These are phyloP conservation scores for Pichia sp. DNA, from an alignment of 1,139 yeast genomes.

Conservation along the genomic window DNA sequence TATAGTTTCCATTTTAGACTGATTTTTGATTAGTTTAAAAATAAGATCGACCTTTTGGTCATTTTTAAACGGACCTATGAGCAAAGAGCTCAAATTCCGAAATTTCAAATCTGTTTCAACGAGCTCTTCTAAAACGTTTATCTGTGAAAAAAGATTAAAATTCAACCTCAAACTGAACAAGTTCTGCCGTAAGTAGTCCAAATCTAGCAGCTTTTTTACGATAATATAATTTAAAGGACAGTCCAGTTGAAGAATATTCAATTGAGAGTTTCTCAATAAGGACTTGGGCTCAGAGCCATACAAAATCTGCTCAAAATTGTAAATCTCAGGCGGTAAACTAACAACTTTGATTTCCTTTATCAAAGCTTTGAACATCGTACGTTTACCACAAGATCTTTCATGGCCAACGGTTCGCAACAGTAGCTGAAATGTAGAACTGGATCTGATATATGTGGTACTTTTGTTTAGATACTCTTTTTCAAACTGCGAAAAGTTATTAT, in stretches of 20 bases:
- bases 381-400: neutral
- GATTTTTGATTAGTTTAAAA: constrained; percentile 1
- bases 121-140: constrained; percentile 2
- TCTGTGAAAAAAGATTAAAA: constrained; percentile 3
- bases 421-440: constrained; percentile 14
- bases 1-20: constrained; percentile 3
- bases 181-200: neutral
- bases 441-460: constrained; percentile 16
- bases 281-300: neutral
- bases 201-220: neutral
- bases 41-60: constrained; percentile 7
- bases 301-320: constrained; percentile 18
- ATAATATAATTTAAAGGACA: too few species aligned
- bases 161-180: constrained; percentile 3
- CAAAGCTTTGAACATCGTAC: neutral
- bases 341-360: constrained; percentile 11
- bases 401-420: constrained; percentile 7
- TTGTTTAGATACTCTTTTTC: constrained; percentile 15
- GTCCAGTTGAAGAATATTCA: neutral
- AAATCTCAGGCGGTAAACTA: constrained; percentile 20
- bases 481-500: constrained; percentile 16
- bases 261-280: neutral
- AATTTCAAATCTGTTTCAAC: constrained; percentile 3
- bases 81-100: constrained; percentile 6
- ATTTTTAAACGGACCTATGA: constrained; percentile 14